Conservation (phyloP, 2,329 filamentous ascomycete species). For the Bipolaris victoriae region DNA sequence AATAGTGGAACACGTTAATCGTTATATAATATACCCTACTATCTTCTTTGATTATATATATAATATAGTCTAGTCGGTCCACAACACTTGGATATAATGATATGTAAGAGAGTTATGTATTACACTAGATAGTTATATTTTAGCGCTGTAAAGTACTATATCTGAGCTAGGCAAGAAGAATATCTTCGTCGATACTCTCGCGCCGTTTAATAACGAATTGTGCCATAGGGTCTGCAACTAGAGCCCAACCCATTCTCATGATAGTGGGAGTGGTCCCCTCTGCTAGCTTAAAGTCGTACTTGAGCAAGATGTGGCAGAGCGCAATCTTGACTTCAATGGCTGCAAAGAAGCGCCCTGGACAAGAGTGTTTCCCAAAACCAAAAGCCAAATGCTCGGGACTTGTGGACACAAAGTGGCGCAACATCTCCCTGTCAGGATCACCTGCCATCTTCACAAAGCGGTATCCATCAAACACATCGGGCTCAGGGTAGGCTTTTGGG, state of each 20-base stretch:
- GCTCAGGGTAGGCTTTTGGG: constrained; percentile 10
- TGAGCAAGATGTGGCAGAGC: background rate
- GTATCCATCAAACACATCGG: constrained; percentile 17
- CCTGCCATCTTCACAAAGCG: constrained; percentile 20
- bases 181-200: background rate
- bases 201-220: background rate
- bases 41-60: no score
- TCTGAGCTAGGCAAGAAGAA: background rate
- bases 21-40: no score
- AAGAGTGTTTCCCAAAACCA: constrained; percentile 16
- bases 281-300: background rate
- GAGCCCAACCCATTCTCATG: background rate
- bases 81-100: no score
- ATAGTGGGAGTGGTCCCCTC: background rate
- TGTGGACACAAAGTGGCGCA: constrained; percentile 16
- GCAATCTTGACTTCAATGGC: constrained; percentile 1
- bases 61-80: no score
- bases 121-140: no score
- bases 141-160: no score
- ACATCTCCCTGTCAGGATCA: constrained; percentile 7
- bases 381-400: constrained; percentile 22
- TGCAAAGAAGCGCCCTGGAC: background rate
- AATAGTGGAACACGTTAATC: no score
- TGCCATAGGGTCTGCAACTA: background rate
- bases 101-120: no score